Base-by-base conservation (phyloP, 2,329 filamentous ascomycete species). In the Zelopaecilomyces penicillatus region DNA sequence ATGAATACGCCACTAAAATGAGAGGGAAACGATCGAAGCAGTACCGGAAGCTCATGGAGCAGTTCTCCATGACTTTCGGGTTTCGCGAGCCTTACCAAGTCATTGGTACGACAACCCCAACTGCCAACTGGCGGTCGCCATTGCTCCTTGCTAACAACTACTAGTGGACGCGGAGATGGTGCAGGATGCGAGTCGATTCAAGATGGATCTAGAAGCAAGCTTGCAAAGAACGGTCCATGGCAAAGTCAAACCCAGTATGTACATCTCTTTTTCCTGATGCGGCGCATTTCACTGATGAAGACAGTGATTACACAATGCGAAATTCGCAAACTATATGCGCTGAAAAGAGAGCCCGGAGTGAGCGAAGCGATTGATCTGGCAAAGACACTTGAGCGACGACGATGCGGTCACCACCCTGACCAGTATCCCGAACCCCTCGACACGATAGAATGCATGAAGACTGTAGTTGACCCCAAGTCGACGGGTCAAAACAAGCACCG, bases 81-180 rank as follows among this genome's bases (percentile, higher is more conserved):
- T 96, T 96, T 65, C 87, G 90, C 55, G 86, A 93, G 67, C 89
- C 93, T 8, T 97, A 96, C 68, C 93, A 97, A 69, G 83, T 95
- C 42, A 71, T 95, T 37, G 73, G 80, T 84, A 69, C 46, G 70
- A 59, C 47, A 12, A 26, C 9, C 32, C 9, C 32, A 9, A 9
- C 32, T 34, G 32, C 37, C 19, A 19, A 37, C 43, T 42, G 37
- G 19, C 19, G 19, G 12, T 2, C 32, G 32, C 32, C 12, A 9
- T 12, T 34, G 32, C 37, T 19, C 27, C 37, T 43, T 42, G 37
- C 19, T 38, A 37, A 31, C 19, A 32, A 30, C n/a, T 5, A 5
- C 44, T 46, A 80, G 82, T 96, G 49, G 90, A 95, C 61, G 86
- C 87, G 47, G 81, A 89, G 52, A 87, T 97, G 56, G 77, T 97